phyloP scores from a whole-genome alignment of 228 moss, liverwort and hornwort species.

The Sphagnum magellanicum region DNA sequence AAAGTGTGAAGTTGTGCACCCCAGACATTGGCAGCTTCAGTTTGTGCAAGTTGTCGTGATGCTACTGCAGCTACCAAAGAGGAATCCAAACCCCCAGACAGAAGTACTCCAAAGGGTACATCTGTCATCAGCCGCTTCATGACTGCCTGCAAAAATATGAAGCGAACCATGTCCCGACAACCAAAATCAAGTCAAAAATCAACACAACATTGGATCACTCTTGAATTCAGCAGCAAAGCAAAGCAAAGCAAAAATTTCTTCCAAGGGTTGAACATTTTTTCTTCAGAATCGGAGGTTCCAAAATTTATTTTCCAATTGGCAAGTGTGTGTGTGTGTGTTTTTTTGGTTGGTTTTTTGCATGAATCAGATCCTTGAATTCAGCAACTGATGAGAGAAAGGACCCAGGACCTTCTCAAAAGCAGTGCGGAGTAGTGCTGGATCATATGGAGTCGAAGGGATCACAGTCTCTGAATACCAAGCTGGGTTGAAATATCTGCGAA shows the following conservation, averaged over 20 bases:
- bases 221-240: too few species aligned
- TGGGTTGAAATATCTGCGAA: slow-evolving; percentile 80
- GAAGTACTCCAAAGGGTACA: slow-evolving; percentile 91
- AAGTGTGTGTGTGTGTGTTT: too few species aligned
- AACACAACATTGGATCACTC: too few species aligned
- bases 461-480: slow-evolving; percentile 46
- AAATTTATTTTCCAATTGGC: too few species aligned
- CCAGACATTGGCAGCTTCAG: slow-evolving; percentile 72
- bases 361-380: too few species aligned
- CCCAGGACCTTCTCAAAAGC: slow-evolving; percentile 69
- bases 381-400: too few species aligned
- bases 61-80: slow-evolving; percentile 90
- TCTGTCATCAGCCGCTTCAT: slow-evolving; percentile 88
- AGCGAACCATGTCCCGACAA: too few species aligned
- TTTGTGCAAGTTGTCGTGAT: slow-evolving; percentile 57
- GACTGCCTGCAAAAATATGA: slow-evolving; percentile 38
- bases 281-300: too few species aligned
- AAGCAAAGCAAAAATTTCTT: too few species aligned
- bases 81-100: slow-evolving; percentile 88
- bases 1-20: slow-evolving; percentile 83
- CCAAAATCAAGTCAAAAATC: too few species aligned
- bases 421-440: slow-evolving; percentile 57
- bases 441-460: slow-evolving; percentile 64
- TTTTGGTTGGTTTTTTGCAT: too few species aligned
- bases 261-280: too few species aligned